Base-by-base conservation (phyloP, 768 basidiomycete genomes). In the Mycena floridula region DNA sequence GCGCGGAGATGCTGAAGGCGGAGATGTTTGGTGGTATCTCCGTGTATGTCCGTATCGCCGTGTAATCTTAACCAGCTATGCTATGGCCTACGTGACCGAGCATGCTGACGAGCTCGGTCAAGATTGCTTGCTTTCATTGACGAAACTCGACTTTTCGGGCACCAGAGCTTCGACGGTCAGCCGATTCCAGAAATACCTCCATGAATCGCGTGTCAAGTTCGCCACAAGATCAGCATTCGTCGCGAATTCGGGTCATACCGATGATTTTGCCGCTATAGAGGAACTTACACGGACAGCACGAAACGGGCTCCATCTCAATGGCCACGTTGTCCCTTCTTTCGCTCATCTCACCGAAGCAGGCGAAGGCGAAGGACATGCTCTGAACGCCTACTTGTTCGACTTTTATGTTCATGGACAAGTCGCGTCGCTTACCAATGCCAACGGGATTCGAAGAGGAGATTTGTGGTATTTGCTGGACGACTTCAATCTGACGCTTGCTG, bases 341-440 rank as follows among this genome's bases (percentile, higher is more conserved):
- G 50, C 43, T 45, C 66, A 61, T 58, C 55, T 26, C 23, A 49
- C 26, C 18, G n/a, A n/a, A n/a, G 45, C 38, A 8, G 35, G 30
- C 2, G 32, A 45, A 9, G 42, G 37, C 8, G n/a, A n/a, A n/a
- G 51, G 56, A 39, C 51, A 59, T 39, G 51, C 55, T 2, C 65
- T 84, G 37, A 85, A 86, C 47, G 83, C 80, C 0, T 84, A 84
- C 52, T 57, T 86, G 13, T 62, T 76, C 37, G 85, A 88, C 54
- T 88, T 85, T 60, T 85, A 74, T 54, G 70, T 57, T 1, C 85
- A 87, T 46, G 85, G 84, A 0, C 80, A 81, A 54, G 61, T 65
- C 6, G 54, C 59, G 2, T 64, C 76, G 2, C 57, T 85, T 25
- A 65, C 63, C 9, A 49, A 50, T 0, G 77, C 79, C 4, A 84